Percentiles rank a stretch among this genome's conserved stretches.
Evolutionary conservation across 1,139 yeast species (phyloP).

Genomic region (Kodamaea derodonti): DNA sequence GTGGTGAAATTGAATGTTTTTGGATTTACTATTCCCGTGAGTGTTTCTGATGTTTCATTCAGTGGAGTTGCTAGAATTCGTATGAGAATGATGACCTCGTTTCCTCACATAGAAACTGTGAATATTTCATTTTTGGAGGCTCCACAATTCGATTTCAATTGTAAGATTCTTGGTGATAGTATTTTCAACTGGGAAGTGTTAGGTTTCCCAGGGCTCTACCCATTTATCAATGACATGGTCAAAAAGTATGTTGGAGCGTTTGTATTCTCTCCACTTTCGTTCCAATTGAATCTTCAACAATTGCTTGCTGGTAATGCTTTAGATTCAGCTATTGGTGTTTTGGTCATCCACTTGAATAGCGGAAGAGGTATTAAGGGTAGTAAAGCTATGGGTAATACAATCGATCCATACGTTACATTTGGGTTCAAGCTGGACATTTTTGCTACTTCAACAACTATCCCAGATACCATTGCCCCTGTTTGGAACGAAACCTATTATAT

Average conservation of each 20-base stretch:
- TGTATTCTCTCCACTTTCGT: constrained; percentile 82
- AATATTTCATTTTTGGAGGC: constrained; percentile 81
- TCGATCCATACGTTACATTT: constrained; percentile 85
- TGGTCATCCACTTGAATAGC: constrained; percentile 61
- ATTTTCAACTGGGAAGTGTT: constrained; percentile 84
- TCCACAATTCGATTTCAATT: constrained; percentile 80
- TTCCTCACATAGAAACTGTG: constrained; percentile 90
- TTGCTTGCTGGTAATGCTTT: constrained; percentile 78
- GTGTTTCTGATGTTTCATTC: constrained; percentile 59
- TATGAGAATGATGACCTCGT: constrained; percentile 81
- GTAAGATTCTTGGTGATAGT: constrained; percentile 72
- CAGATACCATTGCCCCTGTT: constrained; percentile 64
- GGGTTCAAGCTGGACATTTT: constrained; percentile 55
- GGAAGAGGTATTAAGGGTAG: constrained; percentile 71
- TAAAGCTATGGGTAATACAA: constrained; percentile 67
- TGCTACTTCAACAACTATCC: constrained; percentile 64
- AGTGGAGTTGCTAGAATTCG: constrained; percentile 72
- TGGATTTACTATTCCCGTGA: constrained; percentile 62
- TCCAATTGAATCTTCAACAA: constrained; percentile 89
- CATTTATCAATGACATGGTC: constrained; percentile 79
- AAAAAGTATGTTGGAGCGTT: constrained; percentile 85
- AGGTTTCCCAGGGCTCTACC: constrained; percentile 78
- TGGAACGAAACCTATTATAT: constrained; percentile 81
- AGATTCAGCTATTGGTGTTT: constrained; percentile 82
- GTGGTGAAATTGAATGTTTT: constrained; percentile 65